Conservation (phyloP, 257 asterid genomes). For the Ligustrum vulgare region DNA sequence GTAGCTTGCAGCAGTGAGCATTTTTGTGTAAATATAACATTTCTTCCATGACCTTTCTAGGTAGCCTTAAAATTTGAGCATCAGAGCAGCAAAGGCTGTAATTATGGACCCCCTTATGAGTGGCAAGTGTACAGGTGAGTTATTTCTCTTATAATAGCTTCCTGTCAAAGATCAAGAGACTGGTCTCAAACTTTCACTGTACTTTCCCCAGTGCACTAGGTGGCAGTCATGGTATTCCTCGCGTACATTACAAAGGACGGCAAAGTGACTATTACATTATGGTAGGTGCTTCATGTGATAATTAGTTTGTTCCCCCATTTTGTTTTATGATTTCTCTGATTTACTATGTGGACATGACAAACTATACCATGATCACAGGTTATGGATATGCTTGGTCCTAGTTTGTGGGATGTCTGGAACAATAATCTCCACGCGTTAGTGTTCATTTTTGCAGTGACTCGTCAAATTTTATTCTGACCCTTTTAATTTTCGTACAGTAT, state of each 20-base stretch:
- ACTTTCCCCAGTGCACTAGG: slow-evolving; percentile 30
- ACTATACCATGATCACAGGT: neutral
- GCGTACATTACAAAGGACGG: slow-evolving; percentile 49
- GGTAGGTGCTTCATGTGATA: slow-evolving; percentile 31
- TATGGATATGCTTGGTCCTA: slow-evolving; percentile 32
- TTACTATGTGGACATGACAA: neutral
- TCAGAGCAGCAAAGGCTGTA: slow-evolving; percentile 47
- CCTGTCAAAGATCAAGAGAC: neutral
- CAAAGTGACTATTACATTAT: slow-evolving; percentile 43
- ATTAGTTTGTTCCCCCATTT: neutral
- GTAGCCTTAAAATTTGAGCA: slow-evolving; percentile 62
- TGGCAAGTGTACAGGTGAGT: slow-evolving; percentile 63
- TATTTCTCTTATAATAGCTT: neutral
- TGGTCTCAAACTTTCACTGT: neutral
- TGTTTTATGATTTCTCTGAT: neutral
- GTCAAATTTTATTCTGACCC: neutral
- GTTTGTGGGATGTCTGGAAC: slow-evolving; percentile 36
- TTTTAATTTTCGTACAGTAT: neutral
- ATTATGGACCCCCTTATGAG: slow-evolving; percentile 50
- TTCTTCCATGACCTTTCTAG: slow-evolving; percentile 17
- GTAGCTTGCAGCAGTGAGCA: slow-evolving; percentile 10
- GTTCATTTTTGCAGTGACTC: neutral
- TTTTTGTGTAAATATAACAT: neutral
- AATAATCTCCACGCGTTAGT: slow-evolving; percentile 26
- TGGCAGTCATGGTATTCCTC: slow-evolving; percentile 52